These are phyloP conservation scores for Cryptosporidium viatorum DNA, from an alignment of 169 alveolate genomes.

Conservation along the genomic window DNA sequence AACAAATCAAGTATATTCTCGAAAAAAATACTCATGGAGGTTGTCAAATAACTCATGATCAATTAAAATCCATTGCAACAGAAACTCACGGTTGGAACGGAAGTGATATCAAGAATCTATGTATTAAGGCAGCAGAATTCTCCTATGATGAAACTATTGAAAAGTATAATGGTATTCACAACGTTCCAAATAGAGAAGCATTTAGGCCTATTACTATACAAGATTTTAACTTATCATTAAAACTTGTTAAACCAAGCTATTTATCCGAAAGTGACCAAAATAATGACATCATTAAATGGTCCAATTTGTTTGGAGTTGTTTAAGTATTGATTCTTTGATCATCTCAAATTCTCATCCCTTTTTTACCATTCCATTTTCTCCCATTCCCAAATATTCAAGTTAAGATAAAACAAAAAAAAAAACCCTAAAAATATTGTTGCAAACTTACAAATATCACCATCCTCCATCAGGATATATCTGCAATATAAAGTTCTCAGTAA, in stretches of 20 bases:
- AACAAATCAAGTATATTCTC: constrained; percentile 85
- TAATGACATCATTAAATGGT: constrained; percentile 41
- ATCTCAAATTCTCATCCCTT: not conserved
- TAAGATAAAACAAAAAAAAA: not conserved
- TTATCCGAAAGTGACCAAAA: constrained; percentile 51
- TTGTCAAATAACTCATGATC: constrained; percentile 82
- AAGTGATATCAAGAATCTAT: constrained; percentile 85
- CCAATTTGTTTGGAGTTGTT: constrained; percentile 42
- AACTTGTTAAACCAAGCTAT: constrained; percentile 82
- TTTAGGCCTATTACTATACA: constrained; percentile 84
- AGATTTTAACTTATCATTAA: constrained; percentile 86
- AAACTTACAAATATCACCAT: too few species aligned
- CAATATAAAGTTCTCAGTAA: too few species aligned
- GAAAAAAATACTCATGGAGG: constrained; percentile 83
- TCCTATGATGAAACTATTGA: constrained; percentile 89
- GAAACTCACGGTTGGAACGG: constrained; percentile 89
- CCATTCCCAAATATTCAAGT: not conserved
- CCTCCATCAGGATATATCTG: too few species aligned
- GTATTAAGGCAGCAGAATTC: constrained; percentile 89
- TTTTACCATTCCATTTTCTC: not conserved
- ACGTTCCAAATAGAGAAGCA: constrained; percentile 83
- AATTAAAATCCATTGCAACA: constrained; percentile 80
- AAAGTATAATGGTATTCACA: constrained; percentile 85
- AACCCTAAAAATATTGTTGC: too few species aligned
- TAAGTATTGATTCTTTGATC: not conserved